Evolutionary conservation across 805 yeast genomes (phyloP).

Genomic region (Nakazawaea sp.): DNA sequence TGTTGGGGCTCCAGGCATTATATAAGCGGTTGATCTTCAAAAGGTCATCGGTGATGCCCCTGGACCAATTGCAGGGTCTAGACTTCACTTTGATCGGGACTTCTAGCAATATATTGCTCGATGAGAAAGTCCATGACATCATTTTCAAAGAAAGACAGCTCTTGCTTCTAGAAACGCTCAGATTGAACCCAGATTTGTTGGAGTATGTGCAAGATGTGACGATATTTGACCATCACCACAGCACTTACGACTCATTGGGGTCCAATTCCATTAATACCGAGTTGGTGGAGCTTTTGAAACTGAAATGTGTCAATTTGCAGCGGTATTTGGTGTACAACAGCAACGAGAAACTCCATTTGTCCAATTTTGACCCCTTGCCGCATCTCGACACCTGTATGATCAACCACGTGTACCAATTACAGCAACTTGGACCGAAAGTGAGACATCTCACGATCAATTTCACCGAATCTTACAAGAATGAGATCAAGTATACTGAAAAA

Average conservation of each 20-base stretch:
- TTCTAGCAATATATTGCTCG: constrained; percentile 24
- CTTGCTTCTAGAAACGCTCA: constrained; percentile 30
- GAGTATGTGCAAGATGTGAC: constrained; percentile 25
- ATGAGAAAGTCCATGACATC: constrained; percentile 27
- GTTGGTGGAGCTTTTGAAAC: constrained; percentile 17
- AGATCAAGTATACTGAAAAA: not conserved
- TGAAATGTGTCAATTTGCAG: constrained; percentile 9
- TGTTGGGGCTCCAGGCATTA: constrained; percentile 23
- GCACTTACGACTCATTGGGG: constrained; percentile 14
- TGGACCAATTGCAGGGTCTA: constrained; percentile 8
- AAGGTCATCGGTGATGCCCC: constrained; percentile 23
- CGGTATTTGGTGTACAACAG: constrained; percentile 13
- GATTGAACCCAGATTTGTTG: constrained; percentile 27
- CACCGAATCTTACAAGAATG: constrained; percentile 10
- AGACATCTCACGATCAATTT: constrained; percentile 14
- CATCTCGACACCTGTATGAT: constrained; percentile 13
- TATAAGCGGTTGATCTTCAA: constrained; percentile 31
- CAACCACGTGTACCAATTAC: constrained; percentile 15
- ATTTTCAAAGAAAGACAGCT: constrained; percentile 31
- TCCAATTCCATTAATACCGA: constrained; percentile 16
- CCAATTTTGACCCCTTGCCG: constrained; percentile 2
- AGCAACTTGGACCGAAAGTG: constrained; percentile 15
- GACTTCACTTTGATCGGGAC: constrained; percentile 36
- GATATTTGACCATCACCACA: constrained; percentile 23
- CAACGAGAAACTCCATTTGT: constrained; percentile 10